Evolutionary conservation across 2,329 filamentous ascomycete genomes (phyloP).

Genomic region (Penicillium sp.): DNA sequence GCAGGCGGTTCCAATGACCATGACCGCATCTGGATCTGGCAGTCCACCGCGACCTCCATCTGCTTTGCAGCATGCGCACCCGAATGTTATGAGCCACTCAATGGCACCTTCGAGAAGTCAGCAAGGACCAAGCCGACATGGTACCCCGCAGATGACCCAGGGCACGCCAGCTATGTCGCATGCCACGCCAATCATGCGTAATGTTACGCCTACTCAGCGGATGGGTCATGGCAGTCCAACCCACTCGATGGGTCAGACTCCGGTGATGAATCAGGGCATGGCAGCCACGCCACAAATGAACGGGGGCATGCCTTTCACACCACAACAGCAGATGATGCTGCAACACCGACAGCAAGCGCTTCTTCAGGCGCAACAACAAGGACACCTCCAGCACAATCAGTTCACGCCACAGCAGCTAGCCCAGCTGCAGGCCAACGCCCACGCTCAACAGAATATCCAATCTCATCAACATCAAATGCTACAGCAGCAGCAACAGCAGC

Average conservation of each 20-base stretch:
- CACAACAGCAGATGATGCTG: slow-evolving; percentile 38
- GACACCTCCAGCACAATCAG: slow-evolving; percentile 35
- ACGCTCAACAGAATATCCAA: slow-evolving; percentile 49
- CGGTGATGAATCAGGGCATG: slow-evolving; percentile 47
- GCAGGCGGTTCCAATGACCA: slow-evolving; percentile 47
- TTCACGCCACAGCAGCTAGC: slow-evolving; percentile 45
- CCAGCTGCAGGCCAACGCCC: slow-evolving; percentile 46
- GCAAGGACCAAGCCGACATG: slow-evolving; percentile 49
- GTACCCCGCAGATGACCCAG: slow-evolving; percentile 50
- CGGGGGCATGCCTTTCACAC: slow-evolving; percentile 37
- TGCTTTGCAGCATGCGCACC: slow-evolving; percentile 49
- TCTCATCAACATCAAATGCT: slow-evolving; percentile 42
- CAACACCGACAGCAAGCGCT: slow-evolving; percentile 43
- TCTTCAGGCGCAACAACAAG: slow-evolving; percentile 40
- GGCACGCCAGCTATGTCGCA: slow-evolving; percentile 49
- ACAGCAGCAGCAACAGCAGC: slow-evolving; percentile 36
- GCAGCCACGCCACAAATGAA: slow-evolving; percentile 43
- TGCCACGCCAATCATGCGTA: slow-evolving; percentile 50
- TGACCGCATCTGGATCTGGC: slow-evolving; percentile 48
- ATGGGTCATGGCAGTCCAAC: slow-evolving; percentile 49
- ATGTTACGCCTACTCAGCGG: slow-evolving; percentile 49
- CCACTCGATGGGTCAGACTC: slow-evolving; percentile 44
- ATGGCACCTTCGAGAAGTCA: slow-evolving; percentile 49
- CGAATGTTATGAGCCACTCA: slow-evolving; percentile 45
- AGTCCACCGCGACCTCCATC: slow-evolving; percentile 49